Base-by-base conservation (phyloP, 2,329 filamentous ascomycete genomes). In the Xylariaceae sp. region DNA sequence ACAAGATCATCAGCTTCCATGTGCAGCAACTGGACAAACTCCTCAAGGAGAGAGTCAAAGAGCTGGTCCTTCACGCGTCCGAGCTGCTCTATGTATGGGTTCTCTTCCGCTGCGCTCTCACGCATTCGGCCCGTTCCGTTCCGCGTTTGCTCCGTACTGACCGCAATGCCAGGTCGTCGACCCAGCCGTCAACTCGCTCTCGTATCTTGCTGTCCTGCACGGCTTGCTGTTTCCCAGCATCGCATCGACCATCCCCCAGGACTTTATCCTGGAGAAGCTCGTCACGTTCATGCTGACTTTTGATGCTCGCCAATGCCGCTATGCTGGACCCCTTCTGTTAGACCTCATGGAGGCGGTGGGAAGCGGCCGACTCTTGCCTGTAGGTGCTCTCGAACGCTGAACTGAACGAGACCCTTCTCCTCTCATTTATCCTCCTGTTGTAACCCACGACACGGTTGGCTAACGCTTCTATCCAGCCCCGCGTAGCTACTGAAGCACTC, bases 271-370 rank as follows among this genome's bases (percentile, higher is more conserved):
- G 34, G 74, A 79, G 61, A 73, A 76, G 51, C 68, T 78, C 13
- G 67, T 79, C 52, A 66, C 70, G 1, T 82, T 84, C 61, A 68
- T 84, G 30, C 62, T 76, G 51, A 70, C 70, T 4, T 84, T 84
- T 63, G 78, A 84, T 60, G 68, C 75, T 10, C 70, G 76, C 8
- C 82, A 85, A 65, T 75, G 82, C 56, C 77, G 82, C 65, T 84
- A 83, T 68, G 75, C 73, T 9, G 79, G 80, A 15, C 58, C 62
- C 2, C 60, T 72, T 2, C 75, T 85, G 17, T 71, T 74, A n/a
- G 69, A 73, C 1, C 66, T 84, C 2, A 72, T 85, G 18, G 73
- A 76, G 1, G 69, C 69, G 50, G 69, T 81, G 11, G 70, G 70
- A 1, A 70, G 66, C 2, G 75, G 76, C 45, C 72, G 72, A 47